Percentiles rank a stretch among this genome's conserved stretches.
Evolutionary conservation across 2,329 filamentous ascomycete species (phyloP).

Genomic region (Colletotrichum sp.): DNA sequence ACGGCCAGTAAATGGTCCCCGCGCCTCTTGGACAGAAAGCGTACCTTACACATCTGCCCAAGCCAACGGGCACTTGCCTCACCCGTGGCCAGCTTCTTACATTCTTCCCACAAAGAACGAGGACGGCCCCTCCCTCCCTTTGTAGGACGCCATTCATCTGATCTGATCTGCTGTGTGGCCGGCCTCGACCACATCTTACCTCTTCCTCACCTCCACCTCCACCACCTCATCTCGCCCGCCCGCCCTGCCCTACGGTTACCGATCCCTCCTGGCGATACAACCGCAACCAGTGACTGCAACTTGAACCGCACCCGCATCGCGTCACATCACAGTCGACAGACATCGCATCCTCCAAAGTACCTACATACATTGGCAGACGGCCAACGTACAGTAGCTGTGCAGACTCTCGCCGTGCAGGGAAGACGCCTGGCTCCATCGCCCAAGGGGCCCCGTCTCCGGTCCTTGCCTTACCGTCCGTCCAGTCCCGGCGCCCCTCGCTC

Average conservation of each 20-base stretch:
- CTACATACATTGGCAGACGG: not conserved
- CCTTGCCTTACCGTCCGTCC: not conserved
- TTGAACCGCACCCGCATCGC: not conserved
- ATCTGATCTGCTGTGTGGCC: constrained; percentile 11
- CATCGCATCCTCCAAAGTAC: not conserved
- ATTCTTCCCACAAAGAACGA: constrained; percentile 12
- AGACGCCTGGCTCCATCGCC: not conserved
- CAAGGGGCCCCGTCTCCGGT: not conserved
- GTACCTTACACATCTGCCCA: not conserved
- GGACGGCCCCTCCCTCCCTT: constrained; percentile 8
- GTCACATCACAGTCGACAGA: not conserved
- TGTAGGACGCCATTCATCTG: constrained; percentile 15
- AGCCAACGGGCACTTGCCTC: constrained; percentile 18
- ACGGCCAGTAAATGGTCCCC: not conserved
- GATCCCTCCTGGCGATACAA: not conserved
- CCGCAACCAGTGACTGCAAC: not conserved
- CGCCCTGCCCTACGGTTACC: not conserved
- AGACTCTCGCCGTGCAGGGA: not conserved
- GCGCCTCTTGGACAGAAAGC: not conserved
- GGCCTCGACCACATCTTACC: not conserved
- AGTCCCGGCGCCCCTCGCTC: not conserved
- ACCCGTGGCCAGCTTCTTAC: not conserved
- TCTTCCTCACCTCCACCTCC: not conserved
- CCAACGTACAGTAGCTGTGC: not conserved
- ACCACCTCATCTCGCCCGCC: not conserved